Evolutionary conservation across 371 early-diverging fungal genomes (phyloP).

Genomic region (Phascolomyces articulosus): DNA sequence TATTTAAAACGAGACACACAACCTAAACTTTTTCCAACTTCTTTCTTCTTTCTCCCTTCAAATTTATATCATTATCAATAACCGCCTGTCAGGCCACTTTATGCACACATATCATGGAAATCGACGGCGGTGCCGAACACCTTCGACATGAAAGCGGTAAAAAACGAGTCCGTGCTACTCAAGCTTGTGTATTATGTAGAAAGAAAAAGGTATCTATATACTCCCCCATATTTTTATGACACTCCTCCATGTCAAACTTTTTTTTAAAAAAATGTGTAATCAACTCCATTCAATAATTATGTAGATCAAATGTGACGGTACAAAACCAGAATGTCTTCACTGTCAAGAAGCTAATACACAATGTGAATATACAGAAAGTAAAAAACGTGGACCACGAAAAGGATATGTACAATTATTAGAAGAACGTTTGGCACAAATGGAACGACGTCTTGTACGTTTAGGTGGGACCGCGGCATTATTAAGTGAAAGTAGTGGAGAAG

Average conservation of each 20-base stretch:
- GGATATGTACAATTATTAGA: constrained; percentile 79
- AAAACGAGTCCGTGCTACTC: constrained; percentile 74
- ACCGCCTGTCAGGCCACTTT: constrained; percentile 2
- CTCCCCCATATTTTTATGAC: no score
- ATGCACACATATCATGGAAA: constrained; percentile 2
- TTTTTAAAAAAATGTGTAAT: not conserved
- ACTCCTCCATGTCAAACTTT: not conserved
- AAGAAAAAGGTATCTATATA: constrained; percentile 84
- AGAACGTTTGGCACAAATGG: constrained; percentile 67
- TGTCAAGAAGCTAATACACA: constrained; percentile 65
- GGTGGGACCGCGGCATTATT: constrained; percentile 18
- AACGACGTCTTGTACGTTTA: constrained; percentile 42
- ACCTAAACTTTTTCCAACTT: not conserved
- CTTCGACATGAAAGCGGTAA: constrained; percentile 3
- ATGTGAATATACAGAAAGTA: constrained; percentile 79
- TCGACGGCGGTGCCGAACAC: not conserved
- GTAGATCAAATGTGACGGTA: constrained; percentile 80
- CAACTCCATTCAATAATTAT: not conserved
- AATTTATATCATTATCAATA: not conserved
- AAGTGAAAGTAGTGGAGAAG: constrained; percentile 2
- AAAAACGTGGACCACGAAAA: constrained; percentile 82
- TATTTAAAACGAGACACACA: no score
- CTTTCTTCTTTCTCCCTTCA: not conserved
- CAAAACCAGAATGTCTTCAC: constrained; percentile 79
- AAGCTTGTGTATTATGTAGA: constrained; percentile 82